phyloP scores from a whole-genome alignment of 352 stramenopile species.

The Globisporangium ultimum region DNA sequence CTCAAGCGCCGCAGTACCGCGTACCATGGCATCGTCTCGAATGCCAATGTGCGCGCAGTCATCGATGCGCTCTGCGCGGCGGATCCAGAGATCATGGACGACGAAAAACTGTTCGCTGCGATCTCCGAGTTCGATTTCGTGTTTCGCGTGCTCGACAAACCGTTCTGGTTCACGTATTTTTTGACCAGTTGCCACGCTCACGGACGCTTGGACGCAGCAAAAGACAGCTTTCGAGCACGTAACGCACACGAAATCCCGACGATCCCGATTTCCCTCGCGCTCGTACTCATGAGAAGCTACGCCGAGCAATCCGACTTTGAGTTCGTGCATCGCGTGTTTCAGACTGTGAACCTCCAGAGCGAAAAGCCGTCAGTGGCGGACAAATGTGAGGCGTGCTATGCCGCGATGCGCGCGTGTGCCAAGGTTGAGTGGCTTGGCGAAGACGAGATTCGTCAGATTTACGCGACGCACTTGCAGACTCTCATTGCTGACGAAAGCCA shows the following conservation, averaged over 20 bases:
- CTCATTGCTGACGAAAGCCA: background rate
- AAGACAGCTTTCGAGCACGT: constrained; percentile 4
- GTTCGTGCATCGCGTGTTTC: constrained; percentile 5
- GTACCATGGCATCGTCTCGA: constrained; percentile 1
- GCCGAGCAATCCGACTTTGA: constrained; percentile 2
- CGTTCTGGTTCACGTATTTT: constrained; percentile 12
- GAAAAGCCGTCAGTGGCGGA: background rate
- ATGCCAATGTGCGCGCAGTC: constrained; percentile 4
- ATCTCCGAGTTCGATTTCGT: background rate
- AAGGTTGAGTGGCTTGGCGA: constrained; percentile 10
- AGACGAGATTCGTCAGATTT: constrained; percentile 4
- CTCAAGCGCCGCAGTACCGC: background rate
- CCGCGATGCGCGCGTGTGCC: constrained; percentile 5
- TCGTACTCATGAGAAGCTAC: constrained; percentile 7
- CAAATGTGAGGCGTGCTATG: background rate
- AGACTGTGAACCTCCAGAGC: constrained; percentile 2
- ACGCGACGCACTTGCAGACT: background rate
- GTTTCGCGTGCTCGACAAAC: constrained; percentile 1
- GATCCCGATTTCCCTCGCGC: constrained; percentile 7
- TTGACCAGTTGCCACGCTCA: constrained; percentile 5
- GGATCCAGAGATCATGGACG: background rate
- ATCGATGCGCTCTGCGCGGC: constrained; percentile 12
- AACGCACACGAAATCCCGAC: constrained; percentile 2
- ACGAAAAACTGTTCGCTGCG: constrained; percentile 1
- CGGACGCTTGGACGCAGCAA: constrained; percentile 9